A percentile compares a stretch with the other conserved stretches of the same genome.
Evolutionary conservation across 306 rosid species (phyloP).

Genomic region (Oemleria cerasiformis): DNA sequence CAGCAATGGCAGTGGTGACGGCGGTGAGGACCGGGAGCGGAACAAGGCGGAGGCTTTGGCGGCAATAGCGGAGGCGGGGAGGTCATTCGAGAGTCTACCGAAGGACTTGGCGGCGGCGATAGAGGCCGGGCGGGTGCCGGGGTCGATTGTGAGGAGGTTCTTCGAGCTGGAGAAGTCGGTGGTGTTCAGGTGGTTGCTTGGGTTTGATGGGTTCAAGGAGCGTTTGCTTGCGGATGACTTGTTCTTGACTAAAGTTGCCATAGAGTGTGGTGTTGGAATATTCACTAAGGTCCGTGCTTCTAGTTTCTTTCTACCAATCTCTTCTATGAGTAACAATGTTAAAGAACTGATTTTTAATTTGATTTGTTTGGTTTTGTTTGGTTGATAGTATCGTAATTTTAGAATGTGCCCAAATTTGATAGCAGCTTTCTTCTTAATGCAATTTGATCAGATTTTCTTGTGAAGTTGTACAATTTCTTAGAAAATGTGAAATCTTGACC

Average conservation of each 20-base stretch:
- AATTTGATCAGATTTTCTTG: too few species aligned
- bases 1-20: background rate
- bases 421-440: too few species aligned
- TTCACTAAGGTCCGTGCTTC: constrained; percentile 65
- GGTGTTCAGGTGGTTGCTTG: constrained; percentile 60
- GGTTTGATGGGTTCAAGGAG: constrained; percentile 83
- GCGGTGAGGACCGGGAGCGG: constrained; percentile 43
- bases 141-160: constrained; percentile 59
- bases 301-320: background rate
- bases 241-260: constrained; percentile 78
- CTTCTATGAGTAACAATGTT: too few species aligned
- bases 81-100: constrained; percentile 66
- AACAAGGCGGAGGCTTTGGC: constrained; percentile 63
- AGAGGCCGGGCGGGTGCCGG: constrained; percentile 68
- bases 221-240: constrained; percentile 86
- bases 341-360: background rate
- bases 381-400: too few species aligned
- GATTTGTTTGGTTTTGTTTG: background rate
- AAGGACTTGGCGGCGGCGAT: constrained; percentile 71
- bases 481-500: too few species aligned
- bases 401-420: too few species aligned
- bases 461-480: too few species aligned
- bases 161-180: constrained; percentile 67
- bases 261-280: constrained; percentile 82
- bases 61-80: constrained; percentile 59